A percentile compares a stretch with the other conserved stretches of the same genome.
Evolutionary conservation across 2,329 filamentous ascomycete species (phyloP).

Genomic region (Claviceps digitariae): DNA sequence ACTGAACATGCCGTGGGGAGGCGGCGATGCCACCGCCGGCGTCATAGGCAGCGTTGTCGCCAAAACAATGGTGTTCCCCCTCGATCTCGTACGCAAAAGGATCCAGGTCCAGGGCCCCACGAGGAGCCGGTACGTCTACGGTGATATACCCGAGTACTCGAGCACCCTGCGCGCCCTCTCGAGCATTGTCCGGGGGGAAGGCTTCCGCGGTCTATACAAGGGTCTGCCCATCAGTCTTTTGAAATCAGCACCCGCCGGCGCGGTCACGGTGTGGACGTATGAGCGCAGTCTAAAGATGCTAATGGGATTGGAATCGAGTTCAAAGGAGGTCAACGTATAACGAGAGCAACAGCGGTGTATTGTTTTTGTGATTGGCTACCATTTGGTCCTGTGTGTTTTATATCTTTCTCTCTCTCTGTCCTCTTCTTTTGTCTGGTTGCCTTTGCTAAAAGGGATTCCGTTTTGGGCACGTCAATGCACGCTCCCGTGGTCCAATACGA

Average conservation of each 20-base stretch:
- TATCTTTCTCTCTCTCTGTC: neutral
- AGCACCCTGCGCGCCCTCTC: slow-evolving; percentile 52
- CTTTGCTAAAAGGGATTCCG: neutral
- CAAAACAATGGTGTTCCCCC: slow-evolving; percentile 83
- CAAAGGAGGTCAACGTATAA: slow-evolving; percentile 14
- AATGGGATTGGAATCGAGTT: slow-evolving; percentile 19
- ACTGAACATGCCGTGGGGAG: slow-evolving; percentile 53
- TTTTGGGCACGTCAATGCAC: neutral
- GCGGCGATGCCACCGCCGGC: slow-evolving; percentile 73
- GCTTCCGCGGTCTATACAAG: slow-evolving; percentile 68
- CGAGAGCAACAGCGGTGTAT: slow-evolving; percentile 1
- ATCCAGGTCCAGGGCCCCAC: slow-evolving; percentile 93
- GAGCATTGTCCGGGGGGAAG: slow-evolving; percentile 59
- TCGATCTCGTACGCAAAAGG: slow-evolving; percentile 85
- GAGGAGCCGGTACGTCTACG: slow-evolving; percentile 61
- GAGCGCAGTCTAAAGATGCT: slow-evolving; percentile 58
- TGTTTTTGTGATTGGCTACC: too few species aligned
- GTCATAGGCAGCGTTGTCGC: slow-evolving; percentile 64
- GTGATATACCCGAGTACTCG: slow-evolving; percentile 75
- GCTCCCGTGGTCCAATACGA: neutral
- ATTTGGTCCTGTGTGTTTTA: neutral
- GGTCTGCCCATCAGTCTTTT: slow-evolving; percentile 79
- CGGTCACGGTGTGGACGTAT: slow-evolving; percentile 91
- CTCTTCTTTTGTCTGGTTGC: neutral
- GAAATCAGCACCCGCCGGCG: slow-evolving; percentile 87